Evolutionary conservation across 169 alveolate species (phyloP).

Genomic region (Perkinsus chesapeaki): DNA sequence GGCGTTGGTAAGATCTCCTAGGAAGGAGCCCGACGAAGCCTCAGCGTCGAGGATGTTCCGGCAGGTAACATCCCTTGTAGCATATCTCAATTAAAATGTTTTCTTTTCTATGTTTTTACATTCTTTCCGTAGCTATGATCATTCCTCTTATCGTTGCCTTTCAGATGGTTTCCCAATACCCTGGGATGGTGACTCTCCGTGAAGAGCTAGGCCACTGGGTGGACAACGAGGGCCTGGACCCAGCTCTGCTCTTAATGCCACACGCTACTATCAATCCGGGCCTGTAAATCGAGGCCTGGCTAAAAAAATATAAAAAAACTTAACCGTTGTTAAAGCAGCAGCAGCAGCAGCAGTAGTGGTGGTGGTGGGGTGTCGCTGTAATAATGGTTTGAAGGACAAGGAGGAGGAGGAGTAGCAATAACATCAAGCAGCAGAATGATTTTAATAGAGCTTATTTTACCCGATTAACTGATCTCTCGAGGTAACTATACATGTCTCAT

Average conservation of each 20-base stretch:
- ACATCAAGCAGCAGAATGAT: no score
- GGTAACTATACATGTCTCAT: no score
- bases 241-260: not conserved
- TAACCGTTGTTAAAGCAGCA: not conserved
- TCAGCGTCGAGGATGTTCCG: not conserved
- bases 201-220: not conserved
- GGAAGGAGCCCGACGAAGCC: not conserved
- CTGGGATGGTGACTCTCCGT: not conserved
- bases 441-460: no score
- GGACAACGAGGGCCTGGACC: not conserved
- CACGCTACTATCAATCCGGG: not conserved
- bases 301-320: not conserved
- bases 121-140: no score
- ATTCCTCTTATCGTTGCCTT: not conserved
- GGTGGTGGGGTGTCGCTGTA: no score
- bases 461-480: no score
- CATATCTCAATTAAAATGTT: no score
- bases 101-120: no score
- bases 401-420: not conserved
- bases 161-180: not conserved
- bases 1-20: not conserved
- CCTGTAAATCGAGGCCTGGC: not conserved
- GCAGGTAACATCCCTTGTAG: not conserved
- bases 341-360: no score
- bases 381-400: not conserved